These are phyloP conservation scores for Trichoderma parareesei DNA, from an alignment of 495 filamentous ascomycete genomes.

Conservation along the genomic window DNA sequence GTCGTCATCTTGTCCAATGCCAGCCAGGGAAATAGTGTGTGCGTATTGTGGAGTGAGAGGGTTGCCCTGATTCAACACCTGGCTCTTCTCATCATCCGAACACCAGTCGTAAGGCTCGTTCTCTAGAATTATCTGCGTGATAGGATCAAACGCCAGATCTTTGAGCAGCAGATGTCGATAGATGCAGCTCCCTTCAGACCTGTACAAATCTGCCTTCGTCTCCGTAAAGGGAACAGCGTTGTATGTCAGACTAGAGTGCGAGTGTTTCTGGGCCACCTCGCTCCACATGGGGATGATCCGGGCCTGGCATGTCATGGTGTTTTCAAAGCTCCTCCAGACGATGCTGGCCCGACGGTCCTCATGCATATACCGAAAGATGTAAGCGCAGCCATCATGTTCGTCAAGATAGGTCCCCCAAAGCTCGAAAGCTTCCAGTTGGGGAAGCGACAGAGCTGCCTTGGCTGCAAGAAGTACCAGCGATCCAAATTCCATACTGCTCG, in stretches of 20 bases:
- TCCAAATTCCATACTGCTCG: neutral
- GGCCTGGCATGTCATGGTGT: neutral
- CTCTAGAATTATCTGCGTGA: constrained; percentile 8
- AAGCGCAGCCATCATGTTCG: neutral
- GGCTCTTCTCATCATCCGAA: neutral
- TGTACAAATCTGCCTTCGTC: neutral
- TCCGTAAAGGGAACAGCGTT: neutral
- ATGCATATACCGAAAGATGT: constrained; percentile 4
- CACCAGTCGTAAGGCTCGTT: constrained; percentile 2
- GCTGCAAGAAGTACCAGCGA: constrained; percentile 4
- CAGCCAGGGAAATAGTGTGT: neutral
- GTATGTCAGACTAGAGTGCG: neutral
- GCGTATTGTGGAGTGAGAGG: neutral
- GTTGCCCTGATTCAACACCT: neutral
- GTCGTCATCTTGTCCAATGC: neutral
- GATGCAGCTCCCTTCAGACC: neutral
- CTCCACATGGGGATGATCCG: constrained; percentile 6
- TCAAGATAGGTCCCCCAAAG: neutral
- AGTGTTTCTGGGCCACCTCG: neutral
- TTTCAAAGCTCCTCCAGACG: neutral
- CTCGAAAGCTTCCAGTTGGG: neutral
- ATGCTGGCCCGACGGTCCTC: neutral
- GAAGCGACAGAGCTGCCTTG: neutral
- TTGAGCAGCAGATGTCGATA: constrained; percentile 9
- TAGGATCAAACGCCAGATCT: constrained; percentile 6